A percentile compares a stretch with the other conserved stretches of the same genome.
These are phyloP conservation scores for Penicillium hordei DNA, from an alignment of 2,329 filamentous ascomycete genomes.

Conservation along the genomic window DNA sequence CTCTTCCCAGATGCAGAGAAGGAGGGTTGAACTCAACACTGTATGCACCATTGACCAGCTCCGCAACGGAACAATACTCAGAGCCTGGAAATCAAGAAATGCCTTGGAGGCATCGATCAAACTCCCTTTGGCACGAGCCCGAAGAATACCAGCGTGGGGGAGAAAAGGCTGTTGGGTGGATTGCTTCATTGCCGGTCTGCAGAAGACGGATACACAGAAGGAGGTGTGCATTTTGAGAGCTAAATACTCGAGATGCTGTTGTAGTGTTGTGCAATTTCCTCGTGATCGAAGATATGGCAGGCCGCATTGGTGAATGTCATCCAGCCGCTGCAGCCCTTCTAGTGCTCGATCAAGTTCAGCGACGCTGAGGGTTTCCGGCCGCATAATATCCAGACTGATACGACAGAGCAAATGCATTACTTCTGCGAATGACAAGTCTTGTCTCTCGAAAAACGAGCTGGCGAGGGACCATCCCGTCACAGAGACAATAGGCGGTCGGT, in stretches of 20 bases:
- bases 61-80: conserved; percentile 32
- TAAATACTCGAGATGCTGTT: conserved; percentile 56
- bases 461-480: conserved; percentile 25
- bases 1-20: conserved; percentile 38
- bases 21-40: conserved; percentile 33
- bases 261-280: conserved; percentile 35
- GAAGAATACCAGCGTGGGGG: conserved; percentile 16
- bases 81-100: conserved; percentile 34
- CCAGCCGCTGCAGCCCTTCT: conserved; percentile 44
- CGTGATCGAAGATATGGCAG: conserved; percentile 52
- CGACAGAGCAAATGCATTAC: conserved; percentile 32
- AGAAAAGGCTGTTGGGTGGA: conserved; percentile 3
- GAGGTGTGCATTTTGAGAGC: conserved; percentile 52
- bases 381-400: conserved; percentile 38
- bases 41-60: conserved; percentile 40
- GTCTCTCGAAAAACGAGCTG: neutral
- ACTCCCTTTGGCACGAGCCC: conserved; percentile 26
- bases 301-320: conserved; percentile 49
- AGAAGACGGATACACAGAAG: conserved; percentile 56
- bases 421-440: conserved; percentile 22
- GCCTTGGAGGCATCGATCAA: conserved; percentile 31
- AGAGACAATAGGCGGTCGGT: conserved; percentile 34
- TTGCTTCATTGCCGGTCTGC: conserved; percentile 54
- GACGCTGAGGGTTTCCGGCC: conserved; percentile 41
- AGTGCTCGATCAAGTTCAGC: conserved; percentile 16